phyloP scores from a whole-genome alignment of 2,329 filamentous ascomycete species.

The Sclerotinia sclerotiorum region DNA sequence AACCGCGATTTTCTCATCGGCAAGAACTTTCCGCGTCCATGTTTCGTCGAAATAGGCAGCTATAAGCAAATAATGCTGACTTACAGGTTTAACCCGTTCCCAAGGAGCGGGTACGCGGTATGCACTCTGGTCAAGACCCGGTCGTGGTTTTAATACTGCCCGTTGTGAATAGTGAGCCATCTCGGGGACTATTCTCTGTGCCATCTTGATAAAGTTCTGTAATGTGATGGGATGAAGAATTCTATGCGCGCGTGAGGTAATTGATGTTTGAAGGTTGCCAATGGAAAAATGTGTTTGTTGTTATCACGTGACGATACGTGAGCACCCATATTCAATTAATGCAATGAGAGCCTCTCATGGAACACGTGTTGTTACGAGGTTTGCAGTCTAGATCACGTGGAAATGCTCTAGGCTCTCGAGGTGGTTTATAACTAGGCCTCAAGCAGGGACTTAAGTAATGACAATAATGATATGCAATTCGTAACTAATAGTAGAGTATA shows the following conservation, averaged over 20 bases:
- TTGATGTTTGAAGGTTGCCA: background rate
- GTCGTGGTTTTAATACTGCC: background rate
- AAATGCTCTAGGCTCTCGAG: no score
- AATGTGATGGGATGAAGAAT: background rate
- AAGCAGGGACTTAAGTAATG: no score
- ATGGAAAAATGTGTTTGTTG: background rate
- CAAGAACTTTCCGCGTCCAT: constrained; percentile 12
- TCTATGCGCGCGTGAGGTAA: background rate
- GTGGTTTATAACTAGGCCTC: no score
- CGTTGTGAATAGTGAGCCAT: background rate
- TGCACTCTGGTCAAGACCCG: background rate
- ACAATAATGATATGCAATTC: no score
- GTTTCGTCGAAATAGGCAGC: constrained; percentile 17
- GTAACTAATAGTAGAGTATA: no score
- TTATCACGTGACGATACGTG: background rate
- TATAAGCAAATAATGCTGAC: background rate
- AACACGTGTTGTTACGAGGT: no score
- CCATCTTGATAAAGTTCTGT: background rate
- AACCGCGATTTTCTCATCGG: background rate
- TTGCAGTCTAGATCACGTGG: no score
- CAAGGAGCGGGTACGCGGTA: background rate
- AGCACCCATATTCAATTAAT: no score
- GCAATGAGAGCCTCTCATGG: no score
- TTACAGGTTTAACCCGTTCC: background rate
- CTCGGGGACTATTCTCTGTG: background rate